These are phyloP conservation scores for Przewalskia tangutica DNA, from an alignment of 257 asterid genomes.

Conservation along the genomic window DNA sequence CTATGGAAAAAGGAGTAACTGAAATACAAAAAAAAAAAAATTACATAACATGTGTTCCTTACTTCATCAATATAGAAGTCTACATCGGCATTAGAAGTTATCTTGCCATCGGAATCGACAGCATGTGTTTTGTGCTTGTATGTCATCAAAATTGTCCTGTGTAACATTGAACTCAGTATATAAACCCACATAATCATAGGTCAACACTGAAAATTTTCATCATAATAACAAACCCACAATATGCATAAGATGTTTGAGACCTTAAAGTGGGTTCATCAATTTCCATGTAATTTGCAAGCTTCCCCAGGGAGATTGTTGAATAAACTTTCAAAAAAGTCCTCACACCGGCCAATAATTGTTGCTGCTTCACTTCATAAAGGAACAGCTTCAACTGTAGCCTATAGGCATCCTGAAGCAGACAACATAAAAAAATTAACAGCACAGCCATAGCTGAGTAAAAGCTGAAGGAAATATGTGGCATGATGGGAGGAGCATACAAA, in stretches of 20 bases:
- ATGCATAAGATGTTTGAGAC: constrained; percentile 22
- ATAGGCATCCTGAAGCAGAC: constrained; percentile 63
- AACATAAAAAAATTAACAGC: neutral
- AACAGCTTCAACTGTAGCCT: constrained; percentile 80
- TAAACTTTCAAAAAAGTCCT: constrained; percentile 78
- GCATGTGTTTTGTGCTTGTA: constrained; percentile 94
- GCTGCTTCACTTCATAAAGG: constrained; percentile 92
- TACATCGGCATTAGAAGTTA: constrained; percentile 67
- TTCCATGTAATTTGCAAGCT: constrained; percentile 77
- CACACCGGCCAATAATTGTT: constrained; percentile 69
- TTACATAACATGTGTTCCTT: constrained; percentile 19
- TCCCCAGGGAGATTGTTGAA: constrained; percentile 70
- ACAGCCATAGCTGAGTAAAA: neutral
- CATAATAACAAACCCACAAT: neutral
- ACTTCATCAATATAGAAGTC: constrained; percentile 85
- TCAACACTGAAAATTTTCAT: neutral
- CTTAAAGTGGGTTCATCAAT: constrained; percentile 85
- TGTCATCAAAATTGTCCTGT: constrained; percentile 89
- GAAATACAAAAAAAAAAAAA: neutral
- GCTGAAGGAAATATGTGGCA: neutral
- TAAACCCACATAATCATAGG: constrained; percentile 1
- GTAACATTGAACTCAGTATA: neutral
- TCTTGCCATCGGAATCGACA: constrained; percentile 63
- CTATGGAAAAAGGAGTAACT: neutral
- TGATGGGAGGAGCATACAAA: neutral